phyloP scores from a whole-genome alignment of 306 rosid species.

The Rubus parviflorus region DNA sequence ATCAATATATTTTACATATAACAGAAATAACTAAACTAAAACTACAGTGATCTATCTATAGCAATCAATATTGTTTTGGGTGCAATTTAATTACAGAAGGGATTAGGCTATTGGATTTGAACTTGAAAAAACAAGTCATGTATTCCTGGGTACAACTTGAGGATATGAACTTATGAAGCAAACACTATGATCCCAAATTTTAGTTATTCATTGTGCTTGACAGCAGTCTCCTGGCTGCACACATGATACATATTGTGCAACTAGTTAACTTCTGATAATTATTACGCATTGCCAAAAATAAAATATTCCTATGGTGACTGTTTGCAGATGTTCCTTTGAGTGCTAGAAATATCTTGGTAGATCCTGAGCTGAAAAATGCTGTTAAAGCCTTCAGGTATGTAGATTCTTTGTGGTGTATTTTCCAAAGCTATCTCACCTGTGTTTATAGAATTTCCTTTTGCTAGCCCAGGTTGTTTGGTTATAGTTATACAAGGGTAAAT shows the following conservation, averaged over 20 bases:
- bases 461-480: not conserved
- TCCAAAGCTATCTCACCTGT: not conserved
- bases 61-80: not conserved
- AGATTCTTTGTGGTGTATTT: not conserved
- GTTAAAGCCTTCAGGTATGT: slow-evolving; percentile 79
- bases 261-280: not conserved
- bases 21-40: not conserved
- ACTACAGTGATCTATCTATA: no score
- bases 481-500: not conserved
- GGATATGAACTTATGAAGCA: not conserved
- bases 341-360: slow-evolving; percentile 82
- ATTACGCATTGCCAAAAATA: not conserved
- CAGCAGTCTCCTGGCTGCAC: not conserved
- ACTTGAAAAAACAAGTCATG: not conserved
- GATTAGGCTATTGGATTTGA: not conserved
- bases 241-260: not conserved
- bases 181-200: not conserved
- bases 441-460: not conserved
- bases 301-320: not conserved
- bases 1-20: not conserved
- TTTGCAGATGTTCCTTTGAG: slow-evolving; percentile 80
- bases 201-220: not conserved
- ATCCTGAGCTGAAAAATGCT: slow-evolving; percentile 79
- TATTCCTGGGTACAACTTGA: not conserved
- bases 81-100: not conserved